phyloP scores from a whole-genome alignment of 805 yeast genomes.

The Tetrapisispora pingtungensis region DNA sequence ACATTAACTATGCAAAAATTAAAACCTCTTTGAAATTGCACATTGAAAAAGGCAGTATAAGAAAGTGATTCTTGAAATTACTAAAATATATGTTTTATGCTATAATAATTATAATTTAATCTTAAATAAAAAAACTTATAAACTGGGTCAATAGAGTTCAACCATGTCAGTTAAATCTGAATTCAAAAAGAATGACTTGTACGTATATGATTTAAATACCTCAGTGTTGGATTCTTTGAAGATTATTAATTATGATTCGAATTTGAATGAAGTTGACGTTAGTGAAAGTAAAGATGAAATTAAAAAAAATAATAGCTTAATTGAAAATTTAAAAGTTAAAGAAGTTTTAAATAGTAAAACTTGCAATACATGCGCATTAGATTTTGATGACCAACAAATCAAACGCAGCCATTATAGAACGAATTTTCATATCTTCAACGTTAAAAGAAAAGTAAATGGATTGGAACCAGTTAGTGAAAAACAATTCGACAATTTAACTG shows the following conservation, averaged over 20 bases:
- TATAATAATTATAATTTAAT: no score
- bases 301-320: constrained; percentile 5
- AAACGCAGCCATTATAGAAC: constrained; percentile 43
- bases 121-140: no score
- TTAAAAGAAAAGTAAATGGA: constrained; percentile 41
- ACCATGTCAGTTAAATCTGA: no score
- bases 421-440: constrained; percentile 49
- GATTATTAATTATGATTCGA: constrained; percentile 47
- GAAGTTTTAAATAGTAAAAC: constrained; percentile 4
- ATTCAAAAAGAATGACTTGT: constrained; percentile 32
- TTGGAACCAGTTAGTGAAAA: constrained; percentile 40
- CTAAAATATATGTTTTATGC: no score
- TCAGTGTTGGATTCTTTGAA: constrained; percentile 37
- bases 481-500: constrained; percentile 38
- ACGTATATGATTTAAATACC: constrained; percentile 38
- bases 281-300: not conserved
- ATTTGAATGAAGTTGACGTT: constrained; percentile 29
- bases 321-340: constrained; percentile 7
- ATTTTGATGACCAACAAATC: constrained; percentile 9
- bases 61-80: no score
- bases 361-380: constrained; percentile 21
- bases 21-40: no score
- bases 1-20: no score
- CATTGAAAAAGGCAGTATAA: no score
- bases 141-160: no score